Base-by-base conservation (phyloP, 441 rosid species). In the Viola pubescens region DNA sequence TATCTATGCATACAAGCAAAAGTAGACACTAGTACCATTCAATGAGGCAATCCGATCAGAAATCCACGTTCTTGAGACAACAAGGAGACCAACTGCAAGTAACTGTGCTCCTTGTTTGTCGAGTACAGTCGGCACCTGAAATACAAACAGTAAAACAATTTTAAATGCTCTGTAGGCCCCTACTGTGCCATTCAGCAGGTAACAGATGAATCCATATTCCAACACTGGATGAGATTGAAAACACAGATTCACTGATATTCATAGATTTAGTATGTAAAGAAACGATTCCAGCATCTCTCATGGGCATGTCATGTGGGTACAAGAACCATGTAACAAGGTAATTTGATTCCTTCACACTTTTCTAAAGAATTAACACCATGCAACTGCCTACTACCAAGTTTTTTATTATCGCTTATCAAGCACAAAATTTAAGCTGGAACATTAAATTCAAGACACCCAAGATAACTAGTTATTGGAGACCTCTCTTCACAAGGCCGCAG, bases 1-100 rank as follows among this genome's bases (percentile, higher is more conserved):
- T 43, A 62, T 9, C 7, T 70, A 65, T 19, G 37, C 50, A 68
- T 46, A 52, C 34, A 4, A 41, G 16, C 42, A 50, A 70, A 52
- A 54, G 43, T 5, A 37, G 38, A 73, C 37, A 38, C 16, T n/a
- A 58, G 26, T 80, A 94, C 97, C 98, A 66, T 94, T 94, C 72
- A 94, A 75, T 54, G 97, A 87, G 63, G 99, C 99, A 66, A 94
- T 94, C 62, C 99, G 81, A 77, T 91, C 99, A 11, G 99, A 89
- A 59, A 89, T 76, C 94, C 85, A 81, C 56, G 99, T 94, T 86
- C 97, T 84, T 38, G 98, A 89, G 67, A 91, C 74, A 54, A 94
- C 96, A 72, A 94, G 92, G 59, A 84, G 69, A 73, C 94, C 86
- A 66, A 94, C 91, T 51, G 91, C 81, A 74, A 91, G 86, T 56